A percentile compares a stretch with the other conserved stretches of the same genome.
Evolutionary conservation across 106 monocot genomes (phyloP).

Genomic region (Phalaenopsis aphrodite): DNA sequence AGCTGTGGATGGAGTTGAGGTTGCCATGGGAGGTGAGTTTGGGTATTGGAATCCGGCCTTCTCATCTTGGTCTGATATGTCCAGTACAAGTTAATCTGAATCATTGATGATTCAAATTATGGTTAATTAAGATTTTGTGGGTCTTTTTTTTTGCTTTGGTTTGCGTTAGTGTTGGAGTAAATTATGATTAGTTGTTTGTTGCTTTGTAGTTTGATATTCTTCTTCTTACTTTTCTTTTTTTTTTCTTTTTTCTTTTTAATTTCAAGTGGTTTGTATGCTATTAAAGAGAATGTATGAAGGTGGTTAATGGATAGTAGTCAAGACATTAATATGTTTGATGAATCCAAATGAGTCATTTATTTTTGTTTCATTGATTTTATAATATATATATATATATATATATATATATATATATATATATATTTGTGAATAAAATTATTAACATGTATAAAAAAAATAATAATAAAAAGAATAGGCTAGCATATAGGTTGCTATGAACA

Average conservation of each 20-base stretch:
- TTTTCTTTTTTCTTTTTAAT: background rate
- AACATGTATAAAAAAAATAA: too few species aligned
- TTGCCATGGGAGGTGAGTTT: constrained; percentile 23
- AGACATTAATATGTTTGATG: background rate
- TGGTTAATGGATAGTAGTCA: background rate
- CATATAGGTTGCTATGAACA: too few species aligned
- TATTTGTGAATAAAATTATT: too few species aligned
- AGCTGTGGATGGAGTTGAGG: constrained; percentile 5
- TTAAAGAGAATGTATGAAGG: background rate
- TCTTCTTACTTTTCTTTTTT: background rate
- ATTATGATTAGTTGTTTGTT: constrained; percentile 1
- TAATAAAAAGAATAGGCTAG: too few species aligned
- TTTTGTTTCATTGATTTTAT: too few species aligned
- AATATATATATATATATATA: too few species aligned
- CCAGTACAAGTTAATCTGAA: background rate
- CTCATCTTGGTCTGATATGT: constrained; percentile 26
- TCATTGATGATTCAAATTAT: background rate
- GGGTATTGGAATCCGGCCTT: constrained; percentile 31
- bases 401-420: too few species aligned
- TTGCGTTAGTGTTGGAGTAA: background rate
- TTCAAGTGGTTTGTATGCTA: background rate
- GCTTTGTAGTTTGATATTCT: background rate
- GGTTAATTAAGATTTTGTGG: background rate
- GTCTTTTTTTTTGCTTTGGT: constrained; percentile 4
- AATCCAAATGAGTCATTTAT: background rate